phyloP scores from a whole-genome alignment of 2,329 filamentous ascomycete genomes.

The Helicocarpus griseus region DNA sequence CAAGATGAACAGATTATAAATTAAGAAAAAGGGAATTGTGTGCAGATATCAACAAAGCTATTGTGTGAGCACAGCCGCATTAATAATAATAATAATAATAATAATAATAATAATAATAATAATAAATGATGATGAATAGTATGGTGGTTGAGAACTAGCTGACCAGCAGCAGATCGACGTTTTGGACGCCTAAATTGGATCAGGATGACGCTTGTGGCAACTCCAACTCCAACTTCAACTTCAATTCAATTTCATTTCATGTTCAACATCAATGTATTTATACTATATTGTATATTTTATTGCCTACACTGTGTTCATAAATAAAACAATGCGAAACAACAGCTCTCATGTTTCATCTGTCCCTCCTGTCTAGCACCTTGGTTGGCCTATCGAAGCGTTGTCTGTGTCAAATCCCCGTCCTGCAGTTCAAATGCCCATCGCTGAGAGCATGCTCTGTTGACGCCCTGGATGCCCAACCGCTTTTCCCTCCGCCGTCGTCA shows the following conservation, averaged over 20 bases:
- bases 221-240: neutral
- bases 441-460: neutral
- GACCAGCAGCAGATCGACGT: no score
- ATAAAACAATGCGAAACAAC: neutral
- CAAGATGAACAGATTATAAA: neutral
- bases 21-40: neutral
- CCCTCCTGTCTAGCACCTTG: neutral
- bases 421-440: neutral
- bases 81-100: no score
- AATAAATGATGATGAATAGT: no score
- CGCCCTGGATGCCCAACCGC: constrained; percentile 2
- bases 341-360: neutral
- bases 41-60: no score
- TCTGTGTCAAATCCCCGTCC: neutral
- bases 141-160: no score
- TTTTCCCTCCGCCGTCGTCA: neutral
- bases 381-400: neutral
- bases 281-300: neutral
- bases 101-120: no score
- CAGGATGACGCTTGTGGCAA: neutral
- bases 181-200: no score
- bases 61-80: no score
- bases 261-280: no score
- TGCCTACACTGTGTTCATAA: neutral
- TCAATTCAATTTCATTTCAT: no score